phyloP scores from a whole-genome alignment of 2,329 filamentous ascomycete species.

The Exophiala sp. region DNA sequence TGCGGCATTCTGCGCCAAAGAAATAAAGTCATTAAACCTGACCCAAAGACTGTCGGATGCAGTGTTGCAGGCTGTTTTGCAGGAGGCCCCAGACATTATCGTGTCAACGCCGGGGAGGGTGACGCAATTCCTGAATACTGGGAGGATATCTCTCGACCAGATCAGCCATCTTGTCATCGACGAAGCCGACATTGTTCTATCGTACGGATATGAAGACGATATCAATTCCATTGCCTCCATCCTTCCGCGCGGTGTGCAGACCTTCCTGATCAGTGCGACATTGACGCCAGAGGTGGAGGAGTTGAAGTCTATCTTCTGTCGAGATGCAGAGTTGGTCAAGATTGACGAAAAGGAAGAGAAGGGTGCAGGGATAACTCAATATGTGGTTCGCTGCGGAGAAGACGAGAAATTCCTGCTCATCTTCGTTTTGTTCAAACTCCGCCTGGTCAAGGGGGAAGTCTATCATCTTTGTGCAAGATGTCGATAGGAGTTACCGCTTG shows the following conservation, averaged over 20 bases:
- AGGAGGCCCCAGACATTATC: slow-evolving; percentile 80
- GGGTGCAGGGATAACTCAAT: slow-evolving; percentile 73
- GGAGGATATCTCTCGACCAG: slow-evolving; percentile 62
- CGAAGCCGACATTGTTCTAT: slow-evolving; percentile 87
- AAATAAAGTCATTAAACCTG: slow-evolving; percentile 75
- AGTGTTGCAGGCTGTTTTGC: slow-evolving; percentile 79
- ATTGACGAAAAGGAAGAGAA: slow-evolving; percentile 76
- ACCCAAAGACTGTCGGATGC: slow-evolving; percentile 85
- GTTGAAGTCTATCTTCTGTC: slow-evolving; percentile 77
- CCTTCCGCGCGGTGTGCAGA: slow-evolving; percentile 80
- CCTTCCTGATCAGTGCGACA: slow-evolving; percentile 89
- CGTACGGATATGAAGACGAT: slow-evolving; percentile 90
- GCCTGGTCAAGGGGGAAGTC: slow-evolving; percentile 90
- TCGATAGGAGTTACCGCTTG: slow-evolving; percentile 82
- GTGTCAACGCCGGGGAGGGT: slow-evolving; percentile 86
- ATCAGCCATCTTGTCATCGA: slow-evolving; percentile 80
- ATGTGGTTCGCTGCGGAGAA: slow-evolving; percentile 82
- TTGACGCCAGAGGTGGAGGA: slow-evolving; percentile 81
- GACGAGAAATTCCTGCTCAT: slow-evolving; percentile 93
- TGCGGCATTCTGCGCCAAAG: slow-evolving; percentile 75
- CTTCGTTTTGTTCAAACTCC: slow-evolving; percentile 92
- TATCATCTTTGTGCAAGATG: slow-evolving; percentile 75
- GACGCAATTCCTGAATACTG: slow-evolving; percentile 67
- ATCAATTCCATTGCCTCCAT: slow-evolving; percentile 70
- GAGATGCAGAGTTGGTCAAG: slow-evolving; percentile 71